A percentile compares a stretch with the other conserved stretches of the same genome.
Conservation (phyloP, 2,329 filamentous ascomycete species). For the Akanthomyces lecanii region DNA sequence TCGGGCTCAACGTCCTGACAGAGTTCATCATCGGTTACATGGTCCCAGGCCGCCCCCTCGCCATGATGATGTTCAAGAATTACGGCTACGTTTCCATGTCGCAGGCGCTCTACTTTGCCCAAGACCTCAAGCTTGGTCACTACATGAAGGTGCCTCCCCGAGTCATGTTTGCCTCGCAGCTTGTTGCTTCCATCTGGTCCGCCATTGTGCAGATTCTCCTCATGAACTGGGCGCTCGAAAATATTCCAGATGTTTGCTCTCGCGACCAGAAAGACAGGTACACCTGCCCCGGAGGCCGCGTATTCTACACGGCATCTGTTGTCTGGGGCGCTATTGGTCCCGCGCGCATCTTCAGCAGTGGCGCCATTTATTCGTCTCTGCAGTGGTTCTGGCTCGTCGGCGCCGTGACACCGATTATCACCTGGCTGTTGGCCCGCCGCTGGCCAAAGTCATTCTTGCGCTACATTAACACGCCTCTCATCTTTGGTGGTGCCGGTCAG, state of each 20-base stretch:
- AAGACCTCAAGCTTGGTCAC: constrained; percentile 64
- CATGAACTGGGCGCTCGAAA: constrained; percentile 61
- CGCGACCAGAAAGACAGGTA: constrained; percentile 51
- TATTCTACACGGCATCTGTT: constrained; percentile 65
- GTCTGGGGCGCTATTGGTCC: constrained; percentile 74
- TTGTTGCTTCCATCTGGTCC: constrained; percentile 57
- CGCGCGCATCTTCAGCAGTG: constrained; percentile 61
- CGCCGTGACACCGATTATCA: constrained; percentile 56
- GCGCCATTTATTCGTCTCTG: constrained; percentile 58
- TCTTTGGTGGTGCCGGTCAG: constrained; percentile 60
- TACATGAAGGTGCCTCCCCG: constrained; percentile 64
- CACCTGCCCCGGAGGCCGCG: constrained; percentile 50
- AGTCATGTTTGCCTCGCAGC: constrained; percentile 58
- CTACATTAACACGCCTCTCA: constrained; percentile 64
- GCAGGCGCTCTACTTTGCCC: constrained; percentile 60
- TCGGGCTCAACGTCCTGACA: constrained; percentile 68
- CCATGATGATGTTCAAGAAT: constrained; percentile 76
- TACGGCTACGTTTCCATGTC: constrained; percentile 67
- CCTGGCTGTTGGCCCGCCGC: constrained; percentile 57
- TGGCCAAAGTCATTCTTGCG: constrained; percentile 59
- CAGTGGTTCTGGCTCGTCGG: constrained; percentile 71
- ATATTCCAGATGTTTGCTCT: constrained; percentile 60
- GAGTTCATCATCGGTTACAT: constrained; percentile 72
- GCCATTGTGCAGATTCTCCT: constrained; percentile 60
- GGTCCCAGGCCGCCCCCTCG: constrained; percentile 64